Percentiles rank a stretch among this genome's conserved stretches.
phyloP scores from a whole-genome alignment of 106 monocot species.

The Allium sativum region DNA sequence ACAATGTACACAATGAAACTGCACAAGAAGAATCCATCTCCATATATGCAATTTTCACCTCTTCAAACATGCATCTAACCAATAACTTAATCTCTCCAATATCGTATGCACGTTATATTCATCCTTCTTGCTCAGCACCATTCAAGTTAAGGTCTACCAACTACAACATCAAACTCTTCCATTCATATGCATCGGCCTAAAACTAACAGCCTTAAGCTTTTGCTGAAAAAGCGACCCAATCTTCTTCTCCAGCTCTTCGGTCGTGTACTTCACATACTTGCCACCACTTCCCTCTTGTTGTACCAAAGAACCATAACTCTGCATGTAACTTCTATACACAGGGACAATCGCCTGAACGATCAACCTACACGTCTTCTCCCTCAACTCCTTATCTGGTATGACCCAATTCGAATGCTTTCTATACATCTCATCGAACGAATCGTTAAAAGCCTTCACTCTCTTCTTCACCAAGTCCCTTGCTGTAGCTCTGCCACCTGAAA shows the following conservation, averaged over 20 bases:
- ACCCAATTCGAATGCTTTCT: slow-evolving; percentile 69
- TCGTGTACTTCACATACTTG: slow-evolving; percentile 74
- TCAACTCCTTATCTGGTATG: slow-evolving; percentile 68
- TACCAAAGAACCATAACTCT: slow-evolving; percentile 78
- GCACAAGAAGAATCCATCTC: no score
- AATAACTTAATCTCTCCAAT: no score
- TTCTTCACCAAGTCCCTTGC: slow-evolving; percentile 81
- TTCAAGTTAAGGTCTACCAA: slow-evolving; percentile 6
- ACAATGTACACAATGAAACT: no score
- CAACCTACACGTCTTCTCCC: slow-evolving; percentile 52
- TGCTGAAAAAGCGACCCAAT: slow-evolving; percentile 56
- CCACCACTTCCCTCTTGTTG: slow-evolving; percentile 69
- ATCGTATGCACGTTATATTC: no score
- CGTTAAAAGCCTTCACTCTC: slow-evolving; percentile 64
- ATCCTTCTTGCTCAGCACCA: slow-evolving; percentile 8
- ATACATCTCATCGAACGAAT: slow-evolving; percentile 70
- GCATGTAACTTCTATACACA: slow-evolving; percentile 73
- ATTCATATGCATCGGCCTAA: slow-evolving; percentile 41
- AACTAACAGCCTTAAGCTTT: slow-evolving; percentile 42
- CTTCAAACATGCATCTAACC: no score
- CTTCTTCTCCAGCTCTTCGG: slow-evolving; percentile 65
- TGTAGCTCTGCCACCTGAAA: slow-evolving; percentile 82
- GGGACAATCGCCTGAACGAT: slow-evolving; percentile 63
- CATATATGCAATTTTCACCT: no score
- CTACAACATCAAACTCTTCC: slow-evolving; percentile 29